Percentiles rank a stretch among this genome's conserved stretches.
Evolutionary conservation across 1,284 basidiomycete species (phyloP).

Genomic region (Rhodofomes roseus): DNA sequence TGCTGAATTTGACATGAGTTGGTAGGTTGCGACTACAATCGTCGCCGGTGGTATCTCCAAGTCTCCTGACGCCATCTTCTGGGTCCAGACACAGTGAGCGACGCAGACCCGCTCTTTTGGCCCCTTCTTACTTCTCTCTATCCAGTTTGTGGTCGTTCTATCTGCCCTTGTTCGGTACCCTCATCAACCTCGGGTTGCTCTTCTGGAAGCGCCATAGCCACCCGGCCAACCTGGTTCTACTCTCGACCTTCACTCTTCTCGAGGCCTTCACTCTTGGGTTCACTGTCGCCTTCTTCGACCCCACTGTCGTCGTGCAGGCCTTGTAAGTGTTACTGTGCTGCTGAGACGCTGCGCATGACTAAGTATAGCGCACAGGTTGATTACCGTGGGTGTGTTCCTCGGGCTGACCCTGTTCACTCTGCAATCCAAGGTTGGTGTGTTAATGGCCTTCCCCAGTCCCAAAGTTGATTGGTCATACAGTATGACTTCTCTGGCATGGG

Average conservation of each 20-base stretch:
- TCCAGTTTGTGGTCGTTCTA: conserved; percentile 71
- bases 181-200: conserved; percentile 72
- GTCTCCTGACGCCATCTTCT: conserved; percentile 43
- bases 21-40: conserved; percentile 64
- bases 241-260: conserved; percentile 75
- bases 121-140: conserved; percentile 10
- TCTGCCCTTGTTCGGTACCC: conserved; percentile 68
- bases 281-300: conserved; percentile 74
- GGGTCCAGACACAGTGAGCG: background rate
- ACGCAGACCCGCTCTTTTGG: background rate
- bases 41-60: conserved; percentile 67
- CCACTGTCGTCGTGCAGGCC: conserved; percentile 80
- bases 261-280: conserved; percentile 81
- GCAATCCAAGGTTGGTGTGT: conserved; percentile 63
- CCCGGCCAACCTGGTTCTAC: conserved; percentile 76
- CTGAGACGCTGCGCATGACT: background rate
- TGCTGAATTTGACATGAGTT: background rate
- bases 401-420: conserved; percentile 85
- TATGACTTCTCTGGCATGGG: conserved; percentile 87
- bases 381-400: conserved; percentile 84
- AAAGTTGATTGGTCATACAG: conserved; percentile 33
- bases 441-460: background rate
- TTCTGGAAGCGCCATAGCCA: conserved; percentile 88
- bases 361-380: conserved; percentile 44
- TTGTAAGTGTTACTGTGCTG: conserved; percentile 44